phyloP scores from a whole-genome alignment of 495 filamentous ascomycete genomes.

The Bryoglossum gracile region DNA sequence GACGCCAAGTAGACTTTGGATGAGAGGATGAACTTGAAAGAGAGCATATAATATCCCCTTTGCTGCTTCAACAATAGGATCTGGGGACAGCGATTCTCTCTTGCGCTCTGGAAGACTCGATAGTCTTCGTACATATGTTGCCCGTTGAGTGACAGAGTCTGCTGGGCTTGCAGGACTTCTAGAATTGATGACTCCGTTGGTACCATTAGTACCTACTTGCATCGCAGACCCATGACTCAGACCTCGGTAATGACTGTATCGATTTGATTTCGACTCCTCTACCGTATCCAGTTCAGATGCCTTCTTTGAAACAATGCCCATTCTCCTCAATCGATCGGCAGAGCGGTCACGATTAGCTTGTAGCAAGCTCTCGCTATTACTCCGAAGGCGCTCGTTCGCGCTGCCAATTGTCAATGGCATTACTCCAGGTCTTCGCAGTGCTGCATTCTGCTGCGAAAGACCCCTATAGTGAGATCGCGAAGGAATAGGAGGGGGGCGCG shows the following conservation, averaged over 20 bases:
- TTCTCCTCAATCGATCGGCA: slow-evolving; percentile 56
- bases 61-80: slow-evolving; percentile 68
- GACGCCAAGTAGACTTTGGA: slow-evolving; percentile 63
- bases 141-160: slow-evolving; percentile 44
- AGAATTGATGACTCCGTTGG: slow-evolving; percentile 35
- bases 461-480: slow-evolving; percentile 71
- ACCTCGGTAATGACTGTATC: slow-evolving; percentile 74
- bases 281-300: slow-evolving; percentile 66
- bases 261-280: slow-evolving; percentile 63
- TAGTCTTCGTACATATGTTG: slow-evolving; percentile 63
- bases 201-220: slow-evolving; percentile 38
- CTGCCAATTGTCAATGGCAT: slow-evolving; percentile 62
- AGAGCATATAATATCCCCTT: slow-evolving; percentile 85
- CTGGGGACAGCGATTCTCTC: slow-evolving; percentile 48
- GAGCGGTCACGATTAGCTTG: slow-evolving; percentile 31
- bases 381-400: slow-evolving; percentile 72
- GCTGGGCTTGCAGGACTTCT: slow-evolving; percentile 52
- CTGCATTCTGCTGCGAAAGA: slow-evolving; percentile 62
- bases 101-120: slow-evolving; percentile 81
- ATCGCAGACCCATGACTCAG: slow-evolving; percentile 76
- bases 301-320: slow-evolving; percentile 78
- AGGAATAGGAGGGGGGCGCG: slow-evolving; percentile 65
- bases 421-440: slow-evolving; percentile 57
- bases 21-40: slow-evolving; percentile 69
- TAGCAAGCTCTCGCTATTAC: slow-evolving; percentile 80